Evolutionary conservation across 495 filamentous ascomycete genomes (phyloP).

Genomic region (Xylaria acuta): DNA sequence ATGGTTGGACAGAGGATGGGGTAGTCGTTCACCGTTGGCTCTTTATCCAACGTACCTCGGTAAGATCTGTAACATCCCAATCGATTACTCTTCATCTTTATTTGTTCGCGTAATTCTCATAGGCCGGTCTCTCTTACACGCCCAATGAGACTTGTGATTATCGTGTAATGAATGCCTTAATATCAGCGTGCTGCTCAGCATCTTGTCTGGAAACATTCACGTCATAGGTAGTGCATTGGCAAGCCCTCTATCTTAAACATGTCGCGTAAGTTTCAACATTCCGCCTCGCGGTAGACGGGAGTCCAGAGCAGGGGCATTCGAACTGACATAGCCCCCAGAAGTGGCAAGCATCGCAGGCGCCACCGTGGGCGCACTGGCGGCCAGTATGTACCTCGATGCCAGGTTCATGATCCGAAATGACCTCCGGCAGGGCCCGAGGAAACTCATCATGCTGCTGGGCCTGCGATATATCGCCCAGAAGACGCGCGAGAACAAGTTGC

Average conservation of each 20-base stretch:
- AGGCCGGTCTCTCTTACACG: neutral
- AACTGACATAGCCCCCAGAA: neutral
- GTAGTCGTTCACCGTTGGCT: neutral
- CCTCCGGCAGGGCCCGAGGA: conserved; percentile 26
- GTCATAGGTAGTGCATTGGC: neutral
- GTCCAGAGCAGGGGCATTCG: neutral
- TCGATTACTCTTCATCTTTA: neutral
- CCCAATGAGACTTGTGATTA: neutral
- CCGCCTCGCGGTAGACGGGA: neutral
- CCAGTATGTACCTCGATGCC: conserved; percentile 27
- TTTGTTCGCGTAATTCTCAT: neutral
- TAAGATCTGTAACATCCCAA: conserved; percentile 1
- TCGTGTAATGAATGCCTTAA: neutral
- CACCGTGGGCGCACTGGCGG: conserved; percentile 24
- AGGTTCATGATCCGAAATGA: conserved; percentile 43
- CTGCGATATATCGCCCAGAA: conserved; percentile 26
- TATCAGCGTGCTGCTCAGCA: neutral
- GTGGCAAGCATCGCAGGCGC: conserved; percentile 25
- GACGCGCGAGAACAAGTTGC: conserved; percentile 30
- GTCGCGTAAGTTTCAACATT: conserved; percentile 17
- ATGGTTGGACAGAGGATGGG: neutral
- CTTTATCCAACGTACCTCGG: neutral
- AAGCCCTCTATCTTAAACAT: neutral
- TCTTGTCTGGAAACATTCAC: neutral
- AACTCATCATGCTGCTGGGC: neutral